Evolutionary conservation across 148 eudicot species (phyloP).

Genomic region (Dianthus caryophyllus): DNA sequence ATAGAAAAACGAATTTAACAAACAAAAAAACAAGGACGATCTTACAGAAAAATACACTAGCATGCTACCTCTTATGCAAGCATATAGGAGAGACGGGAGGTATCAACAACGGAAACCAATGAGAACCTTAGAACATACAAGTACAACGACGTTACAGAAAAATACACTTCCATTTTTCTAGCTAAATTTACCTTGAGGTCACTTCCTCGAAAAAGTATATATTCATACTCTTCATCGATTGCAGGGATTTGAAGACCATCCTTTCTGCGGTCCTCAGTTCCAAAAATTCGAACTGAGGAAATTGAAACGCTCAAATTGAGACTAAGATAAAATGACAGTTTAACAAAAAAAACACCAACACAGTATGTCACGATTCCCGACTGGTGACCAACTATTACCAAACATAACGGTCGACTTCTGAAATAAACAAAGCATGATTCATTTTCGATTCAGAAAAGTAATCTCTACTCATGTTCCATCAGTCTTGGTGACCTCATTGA

Average conservation of each 20-base stretch:
- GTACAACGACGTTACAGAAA: neutral
- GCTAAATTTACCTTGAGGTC: conserved; percentile 47
- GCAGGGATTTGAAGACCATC: conserved; percentile 49
- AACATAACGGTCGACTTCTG: neutral
- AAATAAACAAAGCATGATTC: neutral
- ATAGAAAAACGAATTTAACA: neutral
- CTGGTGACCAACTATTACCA: neutral
- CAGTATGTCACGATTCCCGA: neutral
- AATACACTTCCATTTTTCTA: too few species aligned
- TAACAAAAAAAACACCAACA: neutral
- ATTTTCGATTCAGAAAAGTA: neutral
- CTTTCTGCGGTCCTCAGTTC: conserved; percentile 57
- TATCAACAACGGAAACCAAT: neutral
- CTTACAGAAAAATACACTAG: neutral
- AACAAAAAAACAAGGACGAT: neutral
- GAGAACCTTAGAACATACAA: neutral
- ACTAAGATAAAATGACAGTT: neutral
- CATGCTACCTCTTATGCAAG: neutral
- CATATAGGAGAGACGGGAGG: neutral
- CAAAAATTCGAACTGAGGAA: conserved; percentile 50
- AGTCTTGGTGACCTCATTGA: too few species aligned
- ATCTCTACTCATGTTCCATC: neutral
- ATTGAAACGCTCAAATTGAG: neutral
- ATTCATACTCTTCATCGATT: conserved; percentile 50
- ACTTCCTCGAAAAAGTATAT: conserved; percentile 55